Conservation (phyloP, 495 filamentous ascomycete genomes). For the Penicillium waksmanii region DNA sequence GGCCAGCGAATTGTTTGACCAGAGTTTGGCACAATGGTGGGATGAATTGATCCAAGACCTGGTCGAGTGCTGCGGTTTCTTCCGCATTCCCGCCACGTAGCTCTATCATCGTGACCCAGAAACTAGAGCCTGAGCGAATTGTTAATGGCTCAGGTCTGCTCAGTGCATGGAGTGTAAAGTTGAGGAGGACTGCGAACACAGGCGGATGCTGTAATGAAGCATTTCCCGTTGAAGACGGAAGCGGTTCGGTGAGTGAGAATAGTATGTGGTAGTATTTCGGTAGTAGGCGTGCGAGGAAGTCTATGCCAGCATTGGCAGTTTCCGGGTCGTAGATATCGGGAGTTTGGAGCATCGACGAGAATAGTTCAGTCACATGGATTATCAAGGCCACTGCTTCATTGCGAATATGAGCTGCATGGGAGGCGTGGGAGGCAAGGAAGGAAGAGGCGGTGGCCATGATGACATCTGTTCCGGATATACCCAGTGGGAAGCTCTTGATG, state of each 20-base stretch:
- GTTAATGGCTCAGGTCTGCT: conserved; percentile 75
- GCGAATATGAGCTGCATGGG: conserved; percentile 56
- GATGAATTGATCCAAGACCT: conserved; percentile 59
- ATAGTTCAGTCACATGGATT: conserved; percentile 65
- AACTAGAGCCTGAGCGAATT: conserved; percentile 75
- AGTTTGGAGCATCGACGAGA: conserved; percentile 64
- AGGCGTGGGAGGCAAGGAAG: conserved; percentile 64
- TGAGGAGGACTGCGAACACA: conserved; percentile 69
- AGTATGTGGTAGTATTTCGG: conserved; percentile 58
- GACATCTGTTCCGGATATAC: conserved; percentile 69
- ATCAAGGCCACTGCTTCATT: conserved; percentile 59
- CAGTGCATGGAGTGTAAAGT: conserved; percentile 75
- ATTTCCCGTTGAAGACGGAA: conserved; percentile 13
- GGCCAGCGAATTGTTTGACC: conserved; percentile 71
- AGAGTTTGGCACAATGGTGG: conserved; percentile 63
- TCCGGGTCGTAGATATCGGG: conserved; percentile 67
- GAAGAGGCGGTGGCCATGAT: conserved; percentile 79
- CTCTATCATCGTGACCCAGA: conserved; percentile 69
- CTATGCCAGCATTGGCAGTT: conserved; percentile 74
- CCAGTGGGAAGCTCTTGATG: conserved; percentile 61
- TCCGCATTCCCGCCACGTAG: conserved; percentile 43
- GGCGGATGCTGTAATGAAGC: conserved; percentile 20
- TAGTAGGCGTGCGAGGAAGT: conserved; percentile 69
- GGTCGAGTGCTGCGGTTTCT: conserved; percentile 52
- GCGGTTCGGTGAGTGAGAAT: conserved; percentile 37